These are phyloP conservation scores for Metschnikowia dekortorum DNA, from an alignment of 805 yeast species.

Conservation along the genomic window DNA sequence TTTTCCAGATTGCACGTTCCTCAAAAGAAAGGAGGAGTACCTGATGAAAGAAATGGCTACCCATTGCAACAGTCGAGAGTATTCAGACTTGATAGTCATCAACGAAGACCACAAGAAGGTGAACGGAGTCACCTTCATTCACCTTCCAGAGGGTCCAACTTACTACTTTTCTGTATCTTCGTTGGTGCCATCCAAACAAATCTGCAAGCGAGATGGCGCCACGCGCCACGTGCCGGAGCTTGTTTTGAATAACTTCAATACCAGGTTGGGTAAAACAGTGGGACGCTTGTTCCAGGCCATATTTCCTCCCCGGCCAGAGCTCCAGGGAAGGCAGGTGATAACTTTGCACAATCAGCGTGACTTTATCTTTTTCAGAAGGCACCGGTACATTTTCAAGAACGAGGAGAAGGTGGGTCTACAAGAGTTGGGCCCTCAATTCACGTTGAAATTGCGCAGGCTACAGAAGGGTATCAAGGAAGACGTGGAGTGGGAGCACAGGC, in stretches of 20 bases:
- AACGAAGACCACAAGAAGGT: slow-evolving; percentile 93
- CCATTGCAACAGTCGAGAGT: slow-evolving; percentile 75
- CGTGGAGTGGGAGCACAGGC: slow-evolving; percentile 92
- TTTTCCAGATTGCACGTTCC: slow-evolving; percentile 79
- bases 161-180: slow-evolving; percentile 85
- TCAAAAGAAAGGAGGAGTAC: slow-evolving; percentile 82
- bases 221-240: slow-evolving; percentile 91
- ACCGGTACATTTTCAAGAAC: slow-evolving; percentile 82
- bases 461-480: slow-evolving; percentile 92
- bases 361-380: slow-evolving; percentile 91
- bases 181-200: slow-evolving; percentile 65
- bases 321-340: slow-evolving; percentile 92
- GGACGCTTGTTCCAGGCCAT: slow-evolving; percentile 88
- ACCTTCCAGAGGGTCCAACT: slow-evolving; percentile 93
- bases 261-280: slow-evolving; percentile 89
- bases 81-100: slow-evolving; percentile 80
- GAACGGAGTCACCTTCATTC: slow-evolving; percentile 88
- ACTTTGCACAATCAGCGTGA: slow-evolving; percentile 97
- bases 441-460: slow-evolving; percentile 78
- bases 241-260: slow-evolving; percentile 85
- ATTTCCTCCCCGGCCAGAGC: slow-evolving; percentile 90
- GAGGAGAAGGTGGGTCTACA: slow-evolving; percentile 93
- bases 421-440: slow-evolving; percentile 95
- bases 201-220: slow-evolving; percentile 85
- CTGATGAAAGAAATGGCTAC: slow-evolving; percentile 83